Conservation (phyloP, 495 filamentous ascomycete genomes). For the Talaromyces trachyspermus region DNA sequence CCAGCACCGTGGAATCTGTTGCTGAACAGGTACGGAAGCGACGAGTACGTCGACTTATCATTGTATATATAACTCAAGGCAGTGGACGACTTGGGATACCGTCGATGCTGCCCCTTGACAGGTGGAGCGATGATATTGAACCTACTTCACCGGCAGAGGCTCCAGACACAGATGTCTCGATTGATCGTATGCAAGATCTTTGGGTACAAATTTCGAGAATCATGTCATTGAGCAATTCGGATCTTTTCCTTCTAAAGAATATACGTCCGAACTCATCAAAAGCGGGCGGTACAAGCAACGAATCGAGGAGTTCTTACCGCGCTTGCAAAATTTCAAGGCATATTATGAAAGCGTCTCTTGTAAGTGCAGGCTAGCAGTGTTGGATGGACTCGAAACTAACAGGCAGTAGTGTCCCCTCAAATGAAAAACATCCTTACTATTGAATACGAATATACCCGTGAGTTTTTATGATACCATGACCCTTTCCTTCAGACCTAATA, state of each 20-base stretch:
- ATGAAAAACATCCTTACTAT: constrained; percentile 82
- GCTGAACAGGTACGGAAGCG: constrained; percentile 67
- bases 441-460: constrained; percentile 81
- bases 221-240: constrained; percentile 80
- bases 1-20: constrained; percentile 36
- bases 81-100: constrained; percentile 89
- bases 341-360: constrained; percentile 53
- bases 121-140: constrained; percentile 46
- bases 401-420: constrained; percentile 53
- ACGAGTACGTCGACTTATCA: constrained; percentile 74
- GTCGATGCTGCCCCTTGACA: constrained; percentile 71
- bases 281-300: constrained; percentile 71
- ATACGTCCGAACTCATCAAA: constrained; percentile 79
- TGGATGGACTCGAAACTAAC: constrained; percentile 15
- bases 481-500: constrained; percentile 20
- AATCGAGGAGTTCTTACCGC: constrained; percentile 73
- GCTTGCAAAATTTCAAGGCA: constrained; percentile 64
- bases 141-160: constrained; percentile 19
- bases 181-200: constrained; percentile 67
- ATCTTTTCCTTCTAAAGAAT: constrained; percentile 73
- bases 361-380: neutral
- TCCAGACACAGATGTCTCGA: constrained; percentile 22
- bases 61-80: constrained; percentile 86
- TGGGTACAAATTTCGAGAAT: constrained; percentile 88
- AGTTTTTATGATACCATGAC: constrained; percentile 18